phyloP scores from a whole-genome alignment of 148 eudicot genomes.

The Oxyria digyna region DNA sequence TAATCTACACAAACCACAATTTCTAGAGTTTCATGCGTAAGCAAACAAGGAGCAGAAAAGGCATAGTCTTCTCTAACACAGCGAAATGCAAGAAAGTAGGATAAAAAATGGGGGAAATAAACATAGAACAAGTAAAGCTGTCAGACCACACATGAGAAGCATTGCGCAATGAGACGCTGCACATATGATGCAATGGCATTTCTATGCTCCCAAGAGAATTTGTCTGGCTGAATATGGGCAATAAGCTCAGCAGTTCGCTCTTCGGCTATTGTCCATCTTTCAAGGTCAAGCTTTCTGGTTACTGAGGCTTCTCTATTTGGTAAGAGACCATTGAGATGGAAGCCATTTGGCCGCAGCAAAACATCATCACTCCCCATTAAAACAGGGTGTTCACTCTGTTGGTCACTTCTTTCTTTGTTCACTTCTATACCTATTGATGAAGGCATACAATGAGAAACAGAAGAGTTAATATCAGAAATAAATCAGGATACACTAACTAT shows the following conservation, averaged over 20 bases:
- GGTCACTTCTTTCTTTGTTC: neutral
- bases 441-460: neutral
- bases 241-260: conserved; percentile 52
- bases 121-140: conserved; percentile 1
- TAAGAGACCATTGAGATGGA: conserved; percentile 40
- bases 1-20: neutral
- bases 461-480: neutral
- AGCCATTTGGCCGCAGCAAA: conserved; percentile 15
- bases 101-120: neutral
- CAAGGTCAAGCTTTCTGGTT: conserved; percentile 22
- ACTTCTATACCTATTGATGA: neutral
- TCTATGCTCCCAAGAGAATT: conserved; percentile 32
- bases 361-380: conserved; percentile 30
- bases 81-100: neutral
- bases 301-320: conserved; percentile 32
- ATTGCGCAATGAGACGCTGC: conserved; percentile 33
- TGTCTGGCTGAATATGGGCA: conserved; percentile 45
- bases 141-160: conserved; percentile 6
- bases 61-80: neutral
- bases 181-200: conserved; percentile 50
- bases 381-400: neutral
- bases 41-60: neutral
- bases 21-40: neutral
- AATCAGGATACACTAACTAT: neutral
- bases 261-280: conserved; percentile 46